Conservation (phyloP, 441 rosid genomes). For the Brassica hybrid region DNA sequence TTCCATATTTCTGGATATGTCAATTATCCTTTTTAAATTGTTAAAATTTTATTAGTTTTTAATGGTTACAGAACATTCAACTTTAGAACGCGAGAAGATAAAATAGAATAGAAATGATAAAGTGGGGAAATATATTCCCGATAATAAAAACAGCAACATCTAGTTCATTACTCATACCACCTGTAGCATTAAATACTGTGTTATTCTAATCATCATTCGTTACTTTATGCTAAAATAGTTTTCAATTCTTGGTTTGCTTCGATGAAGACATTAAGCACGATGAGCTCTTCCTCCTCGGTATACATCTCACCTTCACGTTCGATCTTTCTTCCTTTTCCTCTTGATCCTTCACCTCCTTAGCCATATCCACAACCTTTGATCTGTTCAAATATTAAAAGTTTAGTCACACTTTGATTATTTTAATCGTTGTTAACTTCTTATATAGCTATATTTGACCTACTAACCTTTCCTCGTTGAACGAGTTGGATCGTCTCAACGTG, state of each 20-base stretch:
- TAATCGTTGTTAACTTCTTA: no score
- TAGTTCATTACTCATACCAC: conserved; percentile 7
- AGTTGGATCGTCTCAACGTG: conserved; percentile 68
- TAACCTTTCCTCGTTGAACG: conserved; percentile 80
- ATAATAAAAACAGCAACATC: conserved; percentile 10
- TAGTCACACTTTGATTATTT: no score
- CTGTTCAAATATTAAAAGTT: conserved; percentile 40
- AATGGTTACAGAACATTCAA: neutral
- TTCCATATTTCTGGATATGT: neutral
- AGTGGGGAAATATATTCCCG: no score
- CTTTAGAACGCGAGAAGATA: neutral
- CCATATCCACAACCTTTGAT: conserved; percentile 32
- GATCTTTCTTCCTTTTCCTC: conserved; percentile 43
- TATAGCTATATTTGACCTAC: conserved; percentile 14
- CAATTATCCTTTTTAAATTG: no score
- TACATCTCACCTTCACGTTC: conserved; percentile 63
- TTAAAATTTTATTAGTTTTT: neutral
- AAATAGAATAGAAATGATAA: no score
- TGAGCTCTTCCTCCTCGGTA: conserved; percentile 57
- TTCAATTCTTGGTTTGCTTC: conserved; percentile 50
- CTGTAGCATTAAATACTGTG: conserved; percentile 1
- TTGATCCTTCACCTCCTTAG: conserved; percentile 29
- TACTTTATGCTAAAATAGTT: neutral
- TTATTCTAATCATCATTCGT: neutral
- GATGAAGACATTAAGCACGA: conserved; percentile 45